These are phyloP conservation scores for Sporisorium iseilematis-ciliati DNA, from an alignment of 1,284 basidiomycete species.

Conservation along the genomic window DNA sequence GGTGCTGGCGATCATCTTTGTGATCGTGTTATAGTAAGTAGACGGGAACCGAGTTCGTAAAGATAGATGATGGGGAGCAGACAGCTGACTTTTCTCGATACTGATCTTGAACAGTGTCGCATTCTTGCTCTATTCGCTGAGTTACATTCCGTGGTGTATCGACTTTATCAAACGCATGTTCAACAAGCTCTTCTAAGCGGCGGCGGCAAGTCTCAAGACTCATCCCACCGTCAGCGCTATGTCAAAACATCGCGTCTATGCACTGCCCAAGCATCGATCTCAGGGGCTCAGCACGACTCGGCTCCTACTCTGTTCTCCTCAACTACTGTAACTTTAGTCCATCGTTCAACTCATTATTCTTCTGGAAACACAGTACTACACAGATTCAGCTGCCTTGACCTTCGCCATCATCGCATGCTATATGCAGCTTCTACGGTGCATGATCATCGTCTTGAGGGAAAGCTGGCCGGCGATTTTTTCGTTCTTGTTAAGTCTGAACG, in stretches of 20 bases:
- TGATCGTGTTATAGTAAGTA: constrained; percentile 61
- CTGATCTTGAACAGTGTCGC: constrained; percentile 35
- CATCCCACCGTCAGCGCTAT: not conserved
- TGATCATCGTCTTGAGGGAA: no score
- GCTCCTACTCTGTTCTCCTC: not conserved
- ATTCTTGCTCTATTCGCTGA: constrained; percentile 51
- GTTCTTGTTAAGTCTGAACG: not conserved
- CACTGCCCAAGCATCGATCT: not conserved
- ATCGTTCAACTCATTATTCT: not conserved
- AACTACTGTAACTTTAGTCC: constrained; percentile 21
- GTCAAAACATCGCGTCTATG: not conserved
- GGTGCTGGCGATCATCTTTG: constrained; percentile 58
- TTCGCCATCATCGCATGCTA: no score
- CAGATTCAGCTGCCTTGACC: not conserved
- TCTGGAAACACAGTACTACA: not conserved
- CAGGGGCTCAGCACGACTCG: not conserved
- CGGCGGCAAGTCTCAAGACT: not conserved
- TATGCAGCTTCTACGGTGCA: no score
- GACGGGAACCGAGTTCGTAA: not conserved
- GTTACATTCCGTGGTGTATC: constrained; percentile 57
- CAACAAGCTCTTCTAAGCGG: constrained; percentile 49
- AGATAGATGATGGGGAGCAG: not conserved
- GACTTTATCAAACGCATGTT: constrained; percentile 61
- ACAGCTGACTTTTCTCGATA: not conserved
- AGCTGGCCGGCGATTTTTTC: no score